Evolutionary conservation across 768 basidiomycete species (phyloP), one percentile per base, ranked within the genome.

Genomic region (Leucosporidium creatinivorum): DNA sequence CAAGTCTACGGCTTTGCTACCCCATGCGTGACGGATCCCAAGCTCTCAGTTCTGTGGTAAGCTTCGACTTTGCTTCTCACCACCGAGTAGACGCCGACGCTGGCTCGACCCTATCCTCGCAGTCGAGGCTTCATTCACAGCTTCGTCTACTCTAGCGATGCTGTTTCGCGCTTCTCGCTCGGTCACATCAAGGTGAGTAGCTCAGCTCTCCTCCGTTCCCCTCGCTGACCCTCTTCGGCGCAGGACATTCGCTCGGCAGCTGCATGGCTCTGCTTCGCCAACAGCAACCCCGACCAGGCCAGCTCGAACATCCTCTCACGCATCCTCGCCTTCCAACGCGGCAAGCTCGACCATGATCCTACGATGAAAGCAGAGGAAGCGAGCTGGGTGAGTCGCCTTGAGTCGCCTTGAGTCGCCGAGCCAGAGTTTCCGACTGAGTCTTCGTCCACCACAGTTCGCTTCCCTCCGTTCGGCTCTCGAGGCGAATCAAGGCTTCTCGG

Each of bases 201-300:
- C 59, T 26, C 19, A 9, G n/a, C 0, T 6, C n/a, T 21, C 28
- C 2, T 26, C 25, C 47, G 7, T 33, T 33, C 19, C 21, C 6
- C 31, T 56, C 10, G 21, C 54, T 56, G 31, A 56, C 17, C 8
- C 10, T 13, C 5, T 23, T 21, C 31, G 30, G 25, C 28, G 3
- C 57, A 48, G 59, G 59, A 60, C 59, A 60, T 60, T 25, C 59
- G 59, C 1, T 48, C 44, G n/a, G 59, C 59, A 6, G 44, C 47
- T 0, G 59, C 59, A 2, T 60, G 59, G 59, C 59, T 60, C 59
- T 60, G 59, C 48, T 60, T 47, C 47, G 59, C 44, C 17, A 50
- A 60, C 48, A 28, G 33, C 19, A 47, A 60, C 15, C 44, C 28
- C 59, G 47, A 60, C 12, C 21, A 47, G 59, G 19, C 25, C 26